phyloP scores from a whole-genome alignment of 1,284 basidiomycete genomes.

The Rhodotorula mucilaginosa region DNA sequence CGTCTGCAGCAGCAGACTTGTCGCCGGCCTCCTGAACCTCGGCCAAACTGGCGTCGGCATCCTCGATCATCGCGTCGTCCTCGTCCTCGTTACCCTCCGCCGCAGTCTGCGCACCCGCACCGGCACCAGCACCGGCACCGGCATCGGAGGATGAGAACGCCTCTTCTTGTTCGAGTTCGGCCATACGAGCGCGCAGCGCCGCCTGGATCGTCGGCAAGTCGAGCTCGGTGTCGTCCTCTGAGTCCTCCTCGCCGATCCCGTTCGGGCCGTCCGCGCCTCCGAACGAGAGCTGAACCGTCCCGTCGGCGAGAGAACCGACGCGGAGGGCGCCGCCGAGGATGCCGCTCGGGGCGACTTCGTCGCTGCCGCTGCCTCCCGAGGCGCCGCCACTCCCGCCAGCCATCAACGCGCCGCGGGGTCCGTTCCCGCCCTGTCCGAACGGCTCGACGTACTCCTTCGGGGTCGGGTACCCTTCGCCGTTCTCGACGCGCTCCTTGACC shows the following conservation, averaged over 20 bases:
- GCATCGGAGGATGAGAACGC: background rate
- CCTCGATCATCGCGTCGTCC: conserved; percentile 3
- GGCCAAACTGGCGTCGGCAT: background rate
- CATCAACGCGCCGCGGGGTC: conserved; percentile 26
- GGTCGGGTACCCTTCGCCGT: conserved; percentile 67
- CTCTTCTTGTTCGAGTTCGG: conserved; percentile 33
- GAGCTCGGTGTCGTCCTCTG: conserved; percentile 32
- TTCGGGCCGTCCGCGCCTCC: background rate
- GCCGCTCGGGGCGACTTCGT: conserved; percentile 1
- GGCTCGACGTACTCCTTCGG: conserved; percentile 66
- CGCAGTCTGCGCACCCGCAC: background rate
- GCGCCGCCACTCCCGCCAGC: conserved; percentile 14
- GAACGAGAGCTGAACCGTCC: conserved; percentile 2
- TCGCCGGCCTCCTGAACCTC: too few species aligned
- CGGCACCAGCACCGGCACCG: background rate
- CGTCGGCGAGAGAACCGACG: conserved; percentile 5
- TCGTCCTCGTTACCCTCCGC: background rate
- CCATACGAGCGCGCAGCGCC: conserved; percentile 36
- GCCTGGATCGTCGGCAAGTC: conserved; percentile 37
- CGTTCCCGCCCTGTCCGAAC: conserved; percentile 48
- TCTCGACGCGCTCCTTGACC: conserved; percentile 80
- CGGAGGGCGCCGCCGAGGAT: conserved; percentile 11
- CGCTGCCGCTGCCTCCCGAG: background rate
- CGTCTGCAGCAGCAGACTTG: background rate
- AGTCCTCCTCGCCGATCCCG: conserved; percentile 17